phyloP scores from a whole-genome alignment of 345 rosid genomes.

The Lumnitzera racemosa region DNA sequence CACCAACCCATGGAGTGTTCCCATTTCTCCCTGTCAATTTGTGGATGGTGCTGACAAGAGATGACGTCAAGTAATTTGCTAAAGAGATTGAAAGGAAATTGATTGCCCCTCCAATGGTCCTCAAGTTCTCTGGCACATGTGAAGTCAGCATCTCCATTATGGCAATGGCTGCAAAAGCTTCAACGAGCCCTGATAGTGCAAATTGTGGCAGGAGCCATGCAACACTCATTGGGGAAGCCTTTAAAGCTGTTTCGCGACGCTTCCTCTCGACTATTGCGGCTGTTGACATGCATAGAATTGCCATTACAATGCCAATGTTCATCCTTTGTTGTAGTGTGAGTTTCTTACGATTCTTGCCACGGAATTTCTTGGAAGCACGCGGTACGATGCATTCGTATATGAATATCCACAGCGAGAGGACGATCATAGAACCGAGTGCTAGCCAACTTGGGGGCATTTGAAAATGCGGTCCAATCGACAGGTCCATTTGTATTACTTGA shows the following conservation, averaged over 20 bases:
- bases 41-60: slow-evolving; percentile 11
- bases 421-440: slow-evolving; percentile 22
- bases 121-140: slow-evolving; percentile 8
- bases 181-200: slow-evolving; percentile 9
- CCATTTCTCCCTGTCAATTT: slow-evolving; percentile 2
- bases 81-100: slow-evolving; percentile 10
- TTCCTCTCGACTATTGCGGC: slow-evolving; percentile 25
- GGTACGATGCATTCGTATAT: slow-evolving; percentile 23
- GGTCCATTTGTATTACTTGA: slow-evolving; percentile 49
- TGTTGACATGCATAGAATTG: slow-evolving; percentile 29
- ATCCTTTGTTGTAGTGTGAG: slow-evolving; percentile 25
- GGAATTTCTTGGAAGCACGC: slow-evolving; percentile 4
- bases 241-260: slow-evolving; percentile 23
- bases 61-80: slow-evolving; percentile 12
- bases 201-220: slow-evolving; percentile 12
- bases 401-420: slow-evolving; percentile 30
- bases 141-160: slow-evolving; percentile 16
- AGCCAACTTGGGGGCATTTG: slow-evolving; percentile 33
- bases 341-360: slow-evolving; percentile 15
- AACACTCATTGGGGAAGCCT: slow-evolving; percentile 4
- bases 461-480: slow-evolving; percentile 19
- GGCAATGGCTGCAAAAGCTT: slow-evolving; percentile 13
- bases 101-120: slow-evolving; percentile 13
- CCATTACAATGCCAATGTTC: slow-evolving; percentile 26
- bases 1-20: slow-evolving; percentile 6